Base-by-base conservation (phyloP, 2,329 filamentous ascomycete species). In the Ampelomyces quisqualis region DNA sequence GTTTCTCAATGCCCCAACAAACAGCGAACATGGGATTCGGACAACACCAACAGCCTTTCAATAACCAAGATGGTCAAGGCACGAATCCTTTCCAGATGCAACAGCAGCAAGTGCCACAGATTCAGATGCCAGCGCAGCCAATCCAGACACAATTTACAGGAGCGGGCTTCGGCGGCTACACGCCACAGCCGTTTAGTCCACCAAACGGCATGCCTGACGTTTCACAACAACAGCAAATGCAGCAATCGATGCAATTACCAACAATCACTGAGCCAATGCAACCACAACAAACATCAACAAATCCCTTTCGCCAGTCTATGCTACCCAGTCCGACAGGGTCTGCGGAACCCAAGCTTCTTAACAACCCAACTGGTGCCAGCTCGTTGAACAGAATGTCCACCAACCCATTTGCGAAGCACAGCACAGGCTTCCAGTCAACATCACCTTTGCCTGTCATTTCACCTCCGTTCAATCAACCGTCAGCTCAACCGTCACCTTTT, bases 261-360 rank as follows among this genome's bases (percentile, higher is more conserved):
- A 57, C 57, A 40, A 57, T 65, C 50, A 38, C 67, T 48, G 55
- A 69, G 40, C 64, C 68, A 58, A 73, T 68, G 17, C 76, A 76
- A 43, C 77, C 76, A 13, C 67, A 66, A 38, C 62, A 62, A 80
- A 83, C 65, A 57, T 82, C 75, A 15, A 95, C 90, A 6, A 98
- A 98, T 64, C 93, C 93, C 0, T 98, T 98, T 79, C 80, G 93
- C 28, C 86, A 90, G 62, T 96, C 91, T 1, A 91, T 91, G 83
- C 75, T 95, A 72, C 61, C 72, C 2, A 53, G 36, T 30, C 38
- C 51, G 19, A 46, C 52, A 18, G 53, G 53, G 22, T 30, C 44
- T 14, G 40, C 51, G 2, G 62, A 66, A 34, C 58, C 57, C 10
- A 63, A 62, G 20, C 47, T 65, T 3, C 49, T 67, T 24, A 55